Percentiles rank a stretch among this genome's conserved stretches.
Evolutionary conservation across 495 filamentous ascomycete species (phyloP).

Genomic region (Astrothelium macrocarpum): DNA sequence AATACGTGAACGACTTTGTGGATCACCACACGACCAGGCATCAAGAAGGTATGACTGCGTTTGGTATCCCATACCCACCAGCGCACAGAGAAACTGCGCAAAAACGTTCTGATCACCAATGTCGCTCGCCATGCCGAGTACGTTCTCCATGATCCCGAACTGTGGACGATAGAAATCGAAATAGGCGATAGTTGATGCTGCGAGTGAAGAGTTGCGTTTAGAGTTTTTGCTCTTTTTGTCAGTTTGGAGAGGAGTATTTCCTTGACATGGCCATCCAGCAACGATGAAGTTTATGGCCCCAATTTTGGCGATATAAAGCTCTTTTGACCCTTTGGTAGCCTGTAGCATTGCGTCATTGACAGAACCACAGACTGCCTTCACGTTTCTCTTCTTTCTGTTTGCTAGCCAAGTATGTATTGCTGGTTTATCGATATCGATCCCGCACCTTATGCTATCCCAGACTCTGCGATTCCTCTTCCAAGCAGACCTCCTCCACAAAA

Average conservation of each 20-base stretch:
- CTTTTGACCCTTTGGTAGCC: slow-evolving; percentile 43
- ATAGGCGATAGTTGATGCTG: slow-evolving; percentile 62
- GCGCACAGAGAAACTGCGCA: slow-evolving; percentile 54
- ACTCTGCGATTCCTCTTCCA: slow-evolving; percentile 64
- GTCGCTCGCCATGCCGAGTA: slow-evolving; percentile 45
- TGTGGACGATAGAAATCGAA: slow-evolving; percentile 64
- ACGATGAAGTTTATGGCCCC: slow-evolving; percentile 59
- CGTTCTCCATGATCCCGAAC: slow-evolving; percentile 67
- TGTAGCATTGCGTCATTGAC: slow-evolving; percentile 55
- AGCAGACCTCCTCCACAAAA: slow-evolving; percentile 69
- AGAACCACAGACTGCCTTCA: slow-evolving; percentile 47
- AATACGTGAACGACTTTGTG: slow-evolving; percentile 52
- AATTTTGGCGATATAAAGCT: slow-evolving; percentile 38
- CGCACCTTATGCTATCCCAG: slow-evolving; percentile 51
- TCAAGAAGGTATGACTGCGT: slow-evolving; percentile 52
- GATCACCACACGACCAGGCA: slow-evolving; percentile 56
- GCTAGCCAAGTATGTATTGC: slow-evolving; percentile 63
- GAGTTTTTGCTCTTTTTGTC: slow-evolving; percentile 38
- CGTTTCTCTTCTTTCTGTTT: slow-evolving; percentile 36
- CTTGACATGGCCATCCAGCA: slow-evolving; percentile 65
- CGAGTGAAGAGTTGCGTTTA: slow-evolving; percentile 56
- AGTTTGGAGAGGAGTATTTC: slow-evolving; percentile 53
- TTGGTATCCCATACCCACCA: slow-evolving; percentile 69
- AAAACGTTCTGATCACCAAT: slow-evolving; percentile 47
- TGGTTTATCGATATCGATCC: slow-evolving; percentile 50